phyloP scores from a whole-genome alignment of 345 rosid genomes.

The Conringia planisiliqua region DNA sequence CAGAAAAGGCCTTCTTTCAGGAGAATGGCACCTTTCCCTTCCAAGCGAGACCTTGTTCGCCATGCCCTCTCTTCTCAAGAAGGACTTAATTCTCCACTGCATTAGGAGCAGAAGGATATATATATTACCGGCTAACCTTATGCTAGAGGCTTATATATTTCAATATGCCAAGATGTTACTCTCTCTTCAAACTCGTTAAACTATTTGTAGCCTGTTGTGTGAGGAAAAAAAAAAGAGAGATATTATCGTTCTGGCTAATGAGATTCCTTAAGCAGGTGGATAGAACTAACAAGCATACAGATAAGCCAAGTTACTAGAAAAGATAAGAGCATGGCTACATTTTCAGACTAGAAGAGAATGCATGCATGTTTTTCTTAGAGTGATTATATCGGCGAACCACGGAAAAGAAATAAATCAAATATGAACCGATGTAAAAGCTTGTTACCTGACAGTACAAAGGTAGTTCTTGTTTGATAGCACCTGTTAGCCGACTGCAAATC shows the following conservation, averaged over 20 bases:
- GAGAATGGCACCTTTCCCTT: conserved; percentile 41
- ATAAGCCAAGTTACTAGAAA: background rate
- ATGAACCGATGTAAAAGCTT: background rate
- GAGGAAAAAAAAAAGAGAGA: background rate
- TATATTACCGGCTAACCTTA: background rate
- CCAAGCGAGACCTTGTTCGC: conserved; percentile 51
- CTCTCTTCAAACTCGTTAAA: conserved; percentile 10
- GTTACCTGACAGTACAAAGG: conserved; percentile 14
- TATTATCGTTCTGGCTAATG: conserved; percentile 6
- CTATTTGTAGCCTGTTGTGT: conserved; percentile 6
- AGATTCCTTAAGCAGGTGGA: background rate
- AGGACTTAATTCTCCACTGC: conserved; percentile 71
- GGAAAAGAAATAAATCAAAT: background rate
- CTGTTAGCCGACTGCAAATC: background rate
- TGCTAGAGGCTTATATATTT: conserved; percentile 14
- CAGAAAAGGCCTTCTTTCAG: conserved; percentile 76
- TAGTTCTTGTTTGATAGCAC: conserved; percentile 8
- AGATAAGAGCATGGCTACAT: background rate
- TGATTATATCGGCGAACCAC: background rate
- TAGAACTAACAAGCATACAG: background rate
- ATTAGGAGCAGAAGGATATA: conserved; percentile 29
- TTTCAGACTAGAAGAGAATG: background rate
- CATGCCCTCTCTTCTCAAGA: conserved; percentile 79
- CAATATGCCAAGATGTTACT: background rate
- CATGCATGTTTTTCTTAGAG: background rate